Base-by-base conservation (phyloP, 495 filamentous ascomycete genomes). In the Parachaetomium inaequale region DNA sequence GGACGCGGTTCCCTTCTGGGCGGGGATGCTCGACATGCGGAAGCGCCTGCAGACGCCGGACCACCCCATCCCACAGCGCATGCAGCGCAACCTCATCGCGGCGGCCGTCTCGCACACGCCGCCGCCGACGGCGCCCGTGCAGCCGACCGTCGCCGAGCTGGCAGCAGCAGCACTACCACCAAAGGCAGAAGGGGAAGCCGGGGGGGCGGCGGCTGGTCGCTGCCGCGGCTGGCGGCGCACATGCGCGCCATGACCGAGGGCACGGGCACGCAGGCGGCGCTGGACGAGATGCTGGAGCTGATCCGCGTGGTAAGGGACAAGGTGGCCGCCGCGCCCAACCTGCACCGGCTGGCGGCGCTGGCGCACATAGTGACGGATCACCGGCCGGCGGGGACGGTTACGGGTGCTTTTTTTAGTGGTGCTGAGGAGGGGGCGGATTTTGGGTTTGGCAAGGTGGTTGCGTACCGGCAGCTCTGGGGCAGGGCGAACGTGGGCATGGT, bases 361-460 rank as follows among this genome's bases (percentile, higher is more conserved):
- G 8, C 36, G 12, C 12, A 15, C 12, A 15, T 15, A 3, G 36
- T 40, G 14, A 15, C 36, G 36, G 36, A 40, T 17, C 36, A 40
- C 17, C 10, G 36, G 1, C 12, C 12, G 36, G 36, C 14, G 12
- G 36, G 12, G 14, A 15, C 36, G 36, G 8, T 40, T 17, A 46
- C n/a, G 3, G 46, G 25, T n/a, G 17, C 7, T 12, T 6, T 6
- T 15, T 21, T 10, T 5, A 15, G 25, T 26, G 11, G 25, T 10
- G 46, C 10, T 15, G 25, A 5, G 19, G 19, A 46, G 42, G 42
- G 25, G 4, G 46, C 23, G 1, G 25, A 28, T 7, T 49, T 49
- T 49, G 46, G 46, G 46, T 49, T 49, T 49, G 46, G 46, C 10
- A 45, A 29, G 46, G 11, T 15, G 46, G 46, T 49, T 28, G 46